Conservation (phyloP, 2,329 filamentous ascomycete species). For the Rugonectria rugulosa region DNA sequence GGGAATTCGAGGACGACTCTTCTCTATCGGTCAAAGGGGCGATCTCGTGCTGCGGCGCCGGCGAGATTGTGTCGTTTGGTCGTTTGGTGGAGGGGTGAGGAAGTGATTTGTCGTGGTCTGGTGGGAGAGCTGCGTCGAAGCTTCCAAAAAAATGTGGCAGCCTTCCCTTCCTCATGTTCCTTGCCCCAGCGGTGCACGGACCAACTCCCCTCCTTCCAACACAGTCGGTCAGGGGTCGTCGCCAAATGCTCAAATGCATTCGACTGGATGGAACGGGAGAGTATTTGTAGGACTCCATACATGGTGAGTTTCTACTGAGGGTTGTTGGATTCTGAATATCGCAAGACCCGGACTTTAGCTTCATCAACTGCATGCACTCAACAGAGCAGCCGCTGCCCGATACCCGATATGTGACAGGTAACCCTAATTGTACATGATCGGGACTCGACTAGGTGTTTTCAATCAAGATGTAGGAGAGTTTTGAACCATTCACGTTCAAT, state of each 20-base stretch:
- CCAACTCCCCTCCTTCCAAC: constrained; percentile 27
- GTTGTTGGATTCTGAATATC: no score
- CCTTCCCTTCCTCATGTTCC: constrained; percentile 45
- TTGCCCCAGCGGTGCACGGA: constrained; percentile 41
- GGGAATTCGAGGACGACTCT: constrained; percentile 18
- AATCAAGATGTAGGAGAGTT: no score
- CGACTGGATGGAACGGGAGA: background rate
- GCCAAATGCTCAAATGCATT: background rate
- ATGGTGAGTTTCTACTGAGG: no score
- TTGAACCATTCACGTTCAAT: no score
- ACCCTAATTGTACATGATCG: no score
- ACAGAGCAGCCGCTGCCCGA: no score
- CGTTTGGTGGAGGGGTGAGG: constrained; percentile 24
- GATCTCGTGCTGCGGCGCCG: constrained; percentile 24
- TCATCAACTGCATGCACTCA: no score
- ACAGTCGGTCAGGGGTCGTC: constrained; percentile 9
- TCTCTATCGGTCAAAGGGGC: constrained; percentile 19
- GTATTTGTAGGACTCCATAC: background rate
- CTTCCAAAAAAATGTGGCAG: constrained; percentile 61
- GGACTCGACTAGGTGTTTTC: no score
- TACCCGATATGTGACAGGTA: no score
- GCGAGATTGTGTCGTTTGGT: constrained; percentile 17
- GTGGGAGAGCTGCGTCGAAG: constrained; percentile 49
- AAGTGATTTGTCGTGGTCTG: constrained; percentile 36
- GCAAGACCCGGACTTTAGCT: no score